A percentile compares a stretch with the other conserved stretches of the same genome.
Evolutionary conservation across 257 asterid species (phyloP).

Genomic region (Solanum arcanum): DNA sequence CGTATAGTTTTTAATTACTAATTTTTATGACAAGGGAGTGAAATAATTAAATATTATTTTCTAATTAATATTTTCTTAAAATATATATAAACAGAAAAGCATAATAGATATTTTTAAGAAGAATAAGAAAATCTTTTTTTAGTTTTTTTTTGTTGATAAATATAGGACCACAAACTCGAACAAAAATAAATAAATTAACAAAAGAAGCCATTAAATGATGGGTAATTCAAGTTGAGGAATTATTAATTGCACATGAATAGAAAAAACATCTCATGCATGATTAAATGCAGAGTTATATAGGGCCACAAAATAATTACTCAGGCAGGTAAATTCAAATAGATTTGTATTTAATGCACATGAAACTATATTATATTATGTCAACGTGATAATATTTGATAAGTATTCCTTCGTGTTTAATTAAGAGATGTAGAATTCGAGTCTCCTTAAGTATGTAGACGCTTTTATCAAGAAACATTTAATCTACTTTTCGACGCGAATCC

Average conservation of each 20-base stretch:
- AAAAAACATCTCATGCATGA: neutral
- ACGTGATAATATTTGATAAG: too few species aligned
- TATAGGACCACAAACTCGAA: neutral
- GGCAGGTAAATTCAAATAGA: neutral
- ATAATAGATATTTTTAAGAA: neutral
- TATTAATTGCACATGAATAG: neutral
- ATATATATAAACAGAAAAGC: neutral
- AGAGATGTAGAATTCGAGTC: neutral
- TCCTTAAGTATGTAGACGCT: rapidly evolving
- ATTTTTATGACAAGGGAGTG: too few species aligned
- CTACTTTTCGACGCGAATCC: rapidly evolving
- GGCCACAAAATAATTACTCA: neutral
- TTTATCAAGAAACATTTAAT: too few species aligned
- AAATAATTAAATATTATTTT: neutral
- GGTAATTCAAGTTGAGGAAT: neutral
- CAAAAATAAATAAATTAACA: neutral
- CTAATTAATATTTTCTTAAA: neutral
- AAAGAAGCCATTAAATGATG: neutral
- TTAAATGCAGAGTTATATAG: neutral
- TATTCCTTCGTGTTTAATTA: too few species aligned
- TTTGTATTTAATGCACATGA: neutral
- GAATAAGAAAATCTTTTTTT: neutral
- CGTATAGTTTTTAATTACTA: too few species aligned
- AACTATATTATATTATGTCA: neutral
- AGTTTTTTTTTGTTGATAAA: neutral